Base-by-base conservation (phyloP, 768 basidiomycete species). In the Termitomyces sp. region DNA sequence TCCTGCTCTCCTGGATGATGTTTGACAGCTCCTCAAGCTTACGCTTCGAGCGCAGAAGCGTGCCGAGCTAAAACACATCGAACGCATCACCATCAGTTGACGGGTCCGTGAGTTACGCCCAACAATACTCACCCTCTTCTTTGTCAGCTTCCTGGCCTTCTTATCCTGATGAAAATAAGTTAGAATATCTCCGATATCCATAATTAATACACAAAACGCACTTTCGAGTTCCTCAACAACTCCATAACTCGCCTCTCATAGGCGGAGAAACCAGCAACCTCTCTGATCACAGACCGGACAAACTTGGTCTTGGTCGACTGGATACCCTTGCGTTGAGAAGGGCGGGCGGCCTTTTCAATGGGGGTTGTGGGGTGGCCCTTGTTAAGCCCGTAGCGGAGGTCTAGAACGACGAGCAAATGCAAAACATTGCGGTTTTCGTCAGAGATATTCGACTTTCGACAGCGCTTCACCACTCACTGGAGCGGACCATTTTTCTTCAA, bases 171-270 rank as follows among this genome's bases (percentile, higher is more conserved):
- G 52, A 34, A 37, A 55, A 20, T 12, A 29, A 1, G 32, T 65
- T 40, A 56, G 58, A 25, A 37, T 25, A 43, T 14, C 17, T 6
- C 17, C 15, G 34, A 37, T 45, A 10, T 63, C 36, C 56, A 34
- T 10, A 40, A 14, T 20, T 29, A 45, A 20, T 45, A n/a, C 29
- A 2, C 3, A 31, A 47, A 38, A 74, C 88, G 67, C 73, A 91
- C 91, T 83, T 96, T 97, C 65, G 93, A 95, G 86, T 97, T 98
- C 79, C 96, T 88, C 82, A 97, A 77, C 85, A 99, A 75, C 79
- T 99, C 97, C 91, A 99, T 86, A 59, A 98, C 95, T 69, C 97
- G 87, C 72, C 95, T 85, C 85, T 99, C 97, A 76, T 99, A 98
- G 40, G 96, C 89, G 40, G 94, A 91, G 81, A 97, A 98, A 63